Conservation (phyloP, 441 rosid species). For the Gossypium schwendimanii region DNA sequence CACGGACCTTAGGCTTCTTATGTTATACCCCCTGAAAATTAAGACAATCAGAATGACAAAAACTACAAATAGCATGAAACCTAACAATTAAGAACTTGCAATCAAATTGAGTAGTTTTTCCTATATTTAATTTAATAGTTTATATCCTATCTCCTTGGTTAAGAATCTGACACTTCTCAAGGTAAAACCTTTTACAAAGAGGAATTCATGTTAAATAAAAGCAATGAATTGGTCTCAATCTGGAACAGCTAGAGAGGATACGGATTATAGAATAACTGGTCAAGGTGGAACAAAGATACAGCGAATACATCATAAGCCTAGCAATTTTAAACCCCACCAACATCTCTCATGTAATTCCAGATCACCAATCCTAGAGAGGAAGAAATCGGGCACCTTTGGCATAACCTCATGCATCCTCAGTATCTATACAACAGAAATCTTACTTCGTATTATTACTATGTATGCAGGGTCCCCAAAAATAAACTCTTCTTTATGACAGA, state of each 20-base stretch:
- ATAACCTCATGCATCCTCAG: neutral
- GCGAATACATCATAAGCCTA: neutral
- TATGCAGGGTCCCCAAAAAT: neutral
- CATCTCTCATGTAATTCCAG: neutral
- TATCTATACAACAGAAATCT: neutral
- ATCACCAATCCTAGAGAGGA: neutral
- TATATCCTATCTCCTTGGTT: neutral
- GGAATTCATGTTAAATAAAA: neutral
- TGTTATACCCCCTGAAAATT: conserved; percentile 21
- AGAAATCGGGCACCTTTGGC: neutral
- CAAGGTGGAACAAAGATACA: neutral
- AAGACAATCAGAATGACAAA: neutral
- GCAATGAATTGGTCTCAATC: neutral
- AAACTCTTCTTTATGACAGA: neutral
- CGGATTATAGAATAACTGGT: neutral
- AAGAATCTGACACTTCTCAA: neutral
- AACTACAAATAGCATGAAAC: neutral
- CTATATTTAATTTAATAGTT: neutral
- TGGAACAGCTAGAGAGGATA: neutral
- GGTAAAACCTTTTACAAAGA: neutral
- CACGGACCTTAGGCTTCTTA: neutral
- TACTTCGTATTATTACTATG: neutral
- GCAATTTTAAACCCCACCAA: neutral
- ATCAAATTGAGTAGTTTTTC: neutral
- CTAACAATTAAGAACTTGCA: neutral